A percentile compares a stretch with the other conserved stretches of the same genome.
These are phyloP conservation scores for Arthroderma sp. DNA, from an alignment of 2,329 filamentous ascomycete species.

Conservation along the genomic window DNA sequence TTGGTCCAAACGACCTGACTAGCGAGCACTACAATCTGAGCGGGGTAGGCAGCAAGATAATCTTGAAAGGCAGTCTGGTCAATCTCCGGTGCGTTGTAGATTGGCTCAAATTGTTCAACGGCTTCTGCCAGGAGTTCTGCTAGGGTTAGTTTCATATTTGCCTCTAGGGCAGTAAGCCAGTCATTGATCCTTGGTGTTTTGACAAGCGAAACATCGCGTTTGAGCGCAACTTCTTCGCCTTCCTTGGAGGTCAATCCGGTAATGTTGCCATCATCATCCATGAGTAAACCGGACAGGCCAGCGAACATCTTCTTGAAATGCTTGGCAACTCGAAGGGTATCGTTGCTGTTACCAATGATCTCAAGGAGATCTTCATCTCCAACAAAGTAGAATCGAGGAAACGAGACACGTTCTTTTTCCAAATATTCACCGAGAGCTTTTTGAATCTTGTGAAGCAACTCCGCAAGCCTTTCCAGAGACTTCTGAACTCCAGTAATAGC, in stretches of 20 bases:
- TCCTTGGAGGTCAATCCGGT: slow-evolving; percentile 92
- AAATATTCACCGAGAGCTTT: slow-evolving; percentile 97
- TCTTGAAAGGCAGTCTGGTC: slow-evolving; percentile 56
- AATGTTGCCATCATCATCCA: slow-evolving; percentile 83
- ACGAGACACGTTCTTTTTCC: slow-evolving; percentile 92
- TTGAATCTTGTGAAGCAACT: slow-evolving; percentile 96
- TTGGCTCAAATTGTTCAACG: slow-evolving; percentile 63
- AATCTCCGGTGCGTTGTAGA: slow-evolving; percentile 60
- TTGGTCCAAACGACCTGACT: slow-evolving; percentile 91
- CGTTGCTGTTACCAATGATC: slow-evolving; percentile 98
- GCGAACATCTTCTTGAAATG: slow-evolving; percentile 99
- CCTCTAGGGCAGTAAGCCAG: slow-evolving; percentile 88
- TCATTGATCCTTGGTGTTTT: slow-evolving; percentile 97
- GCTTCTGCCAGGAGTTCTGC: slow-evolving; percentile 84
- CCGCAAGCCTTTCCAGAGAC: slow-evolving; percentile 87
- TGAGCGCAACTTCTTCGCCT: slow-evolving; percentile 73
- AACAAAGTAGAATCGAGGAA: slow-evolving; percentile 98
- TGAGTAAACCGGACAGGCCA: slow-evolving; percentile 75
- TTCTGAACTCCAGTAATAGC: slow-evolving; percentile 94
- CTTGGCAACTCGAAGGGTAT: slow-evolving; percentile 89
- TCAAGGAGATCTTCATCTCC: slow-evolving; percentile 96
- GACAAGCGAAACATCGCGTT: slow-evolving; percentile 79
- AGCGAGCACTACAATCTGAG: slow-evolving; percentile 88
- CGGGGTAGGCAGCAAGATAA: slow-evolving; percentile 78
- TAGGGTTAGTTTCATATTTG: slow-evolving; percentile 84